These are phyloP conservation scores for Aurantiochytrium sp. DNA, from an alignment of 108 stramenopile genomes.

Conservation along the genomic window DNA sequence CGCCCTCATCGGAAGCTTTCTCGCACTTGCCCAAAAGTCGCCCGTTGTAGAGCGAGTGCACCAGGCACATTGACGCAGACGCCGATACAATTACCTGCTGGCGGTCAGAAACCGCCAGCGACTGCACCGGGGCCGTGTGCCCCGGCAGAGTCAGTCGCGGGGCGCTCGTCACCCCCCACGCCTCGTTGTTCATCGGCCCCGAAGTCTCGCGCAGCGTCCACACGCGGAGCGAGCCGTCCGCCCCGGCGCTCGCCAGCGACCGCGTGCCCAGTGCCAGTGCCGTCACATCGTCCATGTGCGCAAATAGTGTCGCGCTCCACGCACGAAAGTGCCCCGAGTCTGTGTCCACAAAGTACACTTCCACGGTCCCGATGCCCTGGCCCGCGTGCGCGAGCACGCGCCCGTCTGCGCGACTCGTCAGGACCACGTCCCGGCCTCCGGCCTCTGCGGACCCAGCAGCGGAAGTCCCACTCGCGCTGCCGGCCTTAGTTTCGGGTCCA, in stretches of 20 bases:
- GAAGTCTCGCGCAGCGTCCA: neutral
- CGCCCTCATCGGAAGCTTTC: neutral
- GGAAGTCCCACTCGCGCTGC: too few relatives aligned
- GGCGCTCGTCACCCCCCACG: neutral
- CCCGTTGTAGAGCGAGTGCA: neutral
- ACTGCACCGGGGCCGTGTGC: neutral
- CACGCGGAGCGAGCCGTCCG: slow-evolving; percentile 24
- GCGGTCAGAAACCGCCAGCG: neutral
- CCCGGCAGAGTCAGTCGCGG: neutral
- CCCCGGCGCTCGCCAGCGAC: neutral
- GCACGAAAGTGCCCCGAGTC: slow-evolving; percentile 15
- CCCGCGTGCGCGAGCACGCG: slow-evolving; percentile 11
- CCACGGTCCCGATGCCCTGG: neutral
- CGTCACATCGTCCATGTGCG: neutral
- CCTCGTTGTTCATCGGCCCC: neutral
- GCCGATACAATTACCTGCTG: slow-evolving; percentile 11
- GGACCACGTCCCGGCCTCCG: neutral
- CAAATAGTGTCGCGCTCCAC: neutral
- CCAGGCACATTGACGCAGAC: neutral
- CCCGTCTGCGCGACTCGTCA: neutral
- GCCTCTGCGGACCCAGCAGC: too few relatives aligned
- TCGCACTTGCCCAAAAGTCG: neutral
- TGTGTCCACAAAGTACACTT: neutral
- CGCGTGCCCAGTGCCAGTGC: neutral
- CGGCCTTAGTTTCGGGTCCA: too few relatives aligned